Base-by-base conservation (phyloP, 2,329 filamentous ascomycete species). In the Phaeophleospora eucalypticola region DNA sequence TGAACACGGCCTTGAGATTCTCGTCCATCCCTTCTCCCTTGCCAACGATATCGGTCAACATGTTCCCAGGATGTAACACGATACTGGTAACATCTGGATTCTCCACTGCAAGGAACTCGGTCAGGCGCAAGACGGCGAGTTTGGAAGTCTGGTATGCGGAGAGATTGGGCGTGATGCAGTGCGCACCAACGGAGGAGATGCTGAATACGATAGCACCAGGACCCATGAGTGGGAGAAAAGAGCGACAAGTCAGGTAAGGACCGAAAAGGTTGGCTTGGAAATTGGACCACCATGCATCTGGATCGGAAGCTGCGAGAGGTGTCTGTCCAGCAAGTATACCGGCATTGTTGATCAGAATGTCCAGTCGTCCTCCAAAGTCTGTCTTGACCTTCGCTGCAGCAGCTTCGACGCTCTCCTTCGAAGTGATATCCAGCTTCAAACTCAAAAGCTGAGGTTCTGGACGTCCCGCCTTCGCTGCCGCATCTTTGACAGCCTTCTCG, bases 311-410 rank as follows among this genome's bases (percentile, higher is more conserved):
- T 2, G 36, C 52, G 4, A 64, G 37, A 38, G 20, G 2, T 2
- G 14, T 35, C n/a, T 15, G 16, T 12, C 42, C 42, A 20, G 49
- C 43, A 1, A 68, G 46, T 17, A 60, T 54, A 0, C 71, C 73
- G 0, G 73, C 73, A 48, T 76, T 76, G 58, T 77, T 74, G 49
- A 75, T 58, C 1, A 78, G 60, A 27, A 78, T 59, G 46, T 78
- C 73, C 6, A 76, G 57, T 54, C 62, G 48, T 14, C 24, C 36
- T 9, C 54, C 51, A 44, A 68, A 68, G 0, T 52, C 46, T 16
- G 46, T 18, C 8, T 61, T 51, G 9, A 74, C 58, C 8, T 58
- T 39, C 10, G 56, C 49, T 2, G 63, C 67, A 3, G 68, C 68
- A 0, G 41, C 40, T 10, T 63, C 58, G 4, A 75, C 67, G 16